A percentile compares a stretch with the other conserved stretches of the same genome.
These are phyloP conservation scores for Fusarium agapanthi DNA, from an alignment of 2,329 filamentous ascomycete species.

Conservation along the genomic window DNA sequence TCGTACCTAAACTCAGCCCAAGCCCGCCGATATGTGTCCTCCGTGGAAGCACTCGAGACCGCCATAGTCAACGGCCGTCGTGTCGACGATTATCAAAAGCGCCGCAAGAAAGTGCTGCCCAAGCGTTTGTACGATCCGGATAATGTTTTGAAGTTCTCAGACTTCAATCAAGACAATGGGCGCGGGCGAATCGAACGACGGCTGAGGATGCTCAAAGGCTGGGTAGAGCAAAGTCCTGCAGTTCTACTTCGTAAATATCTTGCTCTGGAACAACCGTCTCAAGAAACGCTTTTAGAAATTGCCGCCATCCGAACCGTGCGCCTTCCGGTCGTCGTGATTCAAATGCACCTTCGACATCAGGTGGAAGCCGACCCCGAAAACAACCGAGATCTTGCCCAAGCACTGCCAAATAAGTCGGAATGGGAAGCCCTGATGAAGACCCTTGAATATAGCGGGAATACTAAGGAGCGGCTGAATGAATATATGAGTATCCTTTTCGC, in stretches of 20 bases:
- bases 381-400: slow-evolving; percentile 26
- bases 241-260: slow-evolving; percentile 39
- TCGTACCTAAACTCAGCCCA: background rate
- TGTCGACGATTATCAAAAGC: background rate
- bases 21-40: slow-evolving; percentile 11
- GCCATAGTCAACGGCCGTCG: slow-evolving; percentile 6
- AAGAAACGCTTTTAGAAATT: slow-evolving; percentile 21
- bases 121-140: background rate
- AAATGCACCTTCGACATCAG: slow-evolving; percentile 43
- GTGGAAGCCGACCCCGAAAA: slow-evolving; percentile 17
- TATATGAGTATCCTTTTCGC: slow-evolving; percentile 45
- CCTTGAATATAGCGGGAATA: slow-evolving; percentile 33
- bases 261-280: background rate
- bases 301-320: slow-evolving; percentile 41
- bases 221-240: slow-evolving; percentile 37
- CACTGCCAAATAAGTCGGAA: slow-evolving; percentile 39
- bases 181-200: slow-evolving; percentile 27
- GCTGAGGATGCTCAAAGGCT: slow-evolving; percentile 32
- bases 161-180: background rate
- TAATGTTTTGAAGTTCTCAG: background rate
- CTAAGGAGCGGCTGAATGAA: slow-evolving; percentile 31
- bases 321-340: slow-evolving; percentile 45
- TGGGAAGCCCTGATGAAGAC: slow-evolving; percentile 36
- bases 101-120: background rate
- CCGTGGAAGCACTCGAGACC: slow-evolving; percentile 13